Evolutionary conservation across 345 rosid species (phyloP), one percentile per base, ranked within the genome.

Genomic region (Citrus maxima): DNA sequence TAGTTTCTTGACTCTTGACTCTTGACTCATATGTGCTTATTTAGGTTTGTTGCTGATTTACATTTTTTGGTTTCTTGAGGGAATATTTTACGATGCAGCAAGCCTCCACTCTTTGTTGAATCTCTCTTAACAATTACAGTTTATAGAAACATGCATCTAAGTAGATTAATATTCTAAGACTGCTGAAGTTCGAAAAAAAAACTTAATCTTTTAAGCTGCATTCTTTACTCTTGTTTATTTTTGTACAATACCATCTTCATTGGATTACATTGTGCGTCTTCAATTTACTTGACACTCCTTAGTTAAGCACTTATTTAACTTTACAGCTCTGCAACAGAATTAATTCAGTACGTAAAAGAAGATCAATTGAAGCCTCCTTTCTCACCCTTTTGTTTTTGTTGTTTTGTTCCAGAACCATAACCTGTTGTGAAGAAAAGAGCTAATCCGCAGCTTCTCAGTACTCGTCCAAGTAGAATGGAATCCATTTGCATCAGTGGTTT

Each of bases 391-490:
- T 49, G 13, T 2, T n/a, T 46, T 51, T 24, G 60, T 75, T 75
- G 78, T 55, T 76, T 76, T 76, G 78, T 13, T 65, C 49, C 77
- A 86, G 90, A 81, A 70, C 86, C 85, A 37, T 80, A 82, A 34
- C 83, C 87, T 4, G 78, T 59, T 27, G 82, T 76, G 73, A 87
- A 81, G 83, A 81, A 60, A 55, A 81, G 76, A 75, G 74, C 78
- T 32, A 55, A n/a, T 35, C 67, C 7, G 30, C 79, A 16, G 75
- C 67, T 56, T 71, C 82, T 1, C 51, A 72, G 35, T 69, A 69
- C 30, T 49, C 66, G 73, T 14, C 81, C 81, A 38, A 74, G 18
- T 30, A 63, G n/a, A 22, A 30, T n/a, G 37, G 16, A 5, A 61
- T 46, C 12, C 5, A 40, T 63, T 27, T 62, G 77, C 37, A 37